Evolutionary conservation across 768 basidiomycete genomes (phyloP).

Genomic region (Lyophyllum semitale): DNA sequence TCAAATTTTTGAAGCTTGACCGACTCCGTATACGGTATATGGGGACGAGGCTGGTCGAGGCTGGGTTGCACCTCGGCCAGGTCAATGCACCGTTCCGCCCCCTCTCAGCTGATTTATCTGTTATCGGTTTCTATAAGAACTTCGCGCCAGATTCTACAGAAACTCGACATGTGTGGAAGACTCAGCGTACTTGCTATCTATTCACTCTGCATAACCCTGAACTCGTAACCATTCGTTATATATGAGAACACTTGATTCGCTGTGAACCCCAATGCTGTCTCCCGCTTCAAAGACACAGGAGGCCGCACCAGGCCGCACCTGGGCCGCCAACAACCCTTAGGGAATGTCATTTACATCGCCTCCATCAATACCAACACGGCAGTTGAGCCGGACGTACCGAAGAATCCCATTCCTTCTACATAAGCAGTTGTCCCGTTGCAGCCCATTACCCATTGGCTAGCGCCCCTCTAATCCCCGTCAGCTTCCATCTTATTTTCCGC

Average conservation of each 20-base stretch:
- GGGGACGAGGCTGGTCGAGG: no score
- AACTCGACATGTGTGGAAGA: no score
- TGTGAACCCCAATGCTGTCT: neutral
- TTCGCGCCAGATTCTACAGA: no score
- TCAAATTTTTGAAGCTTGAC: neutral
- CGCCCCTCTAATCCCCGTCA: neutral
- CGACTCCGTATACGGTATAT: no score
- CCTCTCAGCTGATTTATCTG: no score
- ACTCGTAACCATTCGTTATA: neutral
- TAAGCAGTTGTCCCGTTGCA: neutral
- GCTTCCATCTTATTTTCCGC: neutral
- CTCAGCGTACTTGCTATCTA: no score
- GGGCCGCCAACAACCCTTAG: neutral
- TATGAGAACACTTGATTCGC: neutral
- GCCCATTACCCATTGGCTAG: neutral
- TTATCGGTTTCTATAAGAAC: no score
- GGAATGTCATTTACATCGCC: neutral
- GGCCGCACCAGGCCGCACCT: neutral
- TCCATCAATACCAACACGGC: no score
- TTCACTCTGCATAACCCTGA: no score
- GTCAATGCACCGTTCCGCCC: no score
- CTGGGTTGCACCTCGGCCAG: no score
- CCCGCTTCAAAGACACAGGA: neutral
- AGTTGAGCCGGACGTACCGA: neutral
- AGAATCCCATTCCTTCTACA: neutral